Percentiles rank a stretch among this genome's conserved stretches.
Evolutionary conservation across 1,139 yeast genomes (phyloP).

Genomic region (Nadsonia commutata): DNA sequence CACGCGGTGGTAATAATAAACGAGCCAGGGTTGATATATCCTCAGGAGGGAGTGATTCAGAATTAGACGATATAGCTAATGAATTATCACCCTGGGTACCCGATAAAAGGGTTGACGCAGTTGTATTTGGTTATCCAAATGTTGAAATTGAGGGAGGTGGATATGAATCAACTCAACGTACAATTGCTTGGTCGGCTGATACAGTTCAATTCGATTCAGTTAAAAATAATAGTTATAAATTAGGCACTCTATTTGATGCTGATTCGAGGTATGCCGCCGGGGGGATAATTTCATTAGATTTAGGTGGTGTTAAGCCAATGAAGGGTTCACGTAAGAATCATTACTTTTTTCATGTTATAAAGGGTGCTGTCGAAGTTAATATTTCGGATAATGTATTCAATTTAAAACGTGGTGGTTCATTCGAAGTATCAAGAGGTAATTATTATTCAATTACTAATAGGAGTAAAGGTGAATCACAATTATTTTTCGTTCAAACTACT

Average conservation of each 20-base stretch:
- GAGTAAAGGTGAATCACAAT: conserved; percentile 41
- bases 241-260: conserved; percentile 55
- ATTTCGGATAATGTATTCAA: conserved; percentile 45
- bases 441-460: conserved; percentile 47
- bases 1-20: conserved; percentile 2
- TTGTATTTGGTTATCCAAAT: neutral
- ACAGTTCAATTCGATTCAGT: conserved; percentile 33
- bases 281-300: conserved; percentile 57
- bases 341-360: conserved; percentile 59
- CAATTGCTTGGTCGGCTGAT: conserved; percentile 57
- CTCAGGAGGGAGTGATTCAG: neutral
- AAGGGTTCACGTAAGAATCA: conserved; percentile 56
- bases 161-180: neutral
- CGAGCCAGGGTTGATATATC: neutral
- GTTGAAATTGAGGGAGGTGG: neutral
- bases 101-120: neutral
- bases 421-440: conserved; percentile 69
- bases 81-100: neutral
- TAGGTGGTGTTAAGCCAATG: conserved; percentile 39
- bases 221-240: conserved; percentile 40
- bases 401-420: conserved; percentile 60
- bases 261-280: conserved; percentile 57
- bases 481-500: conserved; percentile 71
- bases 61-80: neutral
- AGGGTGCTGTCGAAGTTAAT: conserved; percentile 57